Base-by-base conservation (phyloP, 148 eudicot species). In the Cornus florida region DNA sequence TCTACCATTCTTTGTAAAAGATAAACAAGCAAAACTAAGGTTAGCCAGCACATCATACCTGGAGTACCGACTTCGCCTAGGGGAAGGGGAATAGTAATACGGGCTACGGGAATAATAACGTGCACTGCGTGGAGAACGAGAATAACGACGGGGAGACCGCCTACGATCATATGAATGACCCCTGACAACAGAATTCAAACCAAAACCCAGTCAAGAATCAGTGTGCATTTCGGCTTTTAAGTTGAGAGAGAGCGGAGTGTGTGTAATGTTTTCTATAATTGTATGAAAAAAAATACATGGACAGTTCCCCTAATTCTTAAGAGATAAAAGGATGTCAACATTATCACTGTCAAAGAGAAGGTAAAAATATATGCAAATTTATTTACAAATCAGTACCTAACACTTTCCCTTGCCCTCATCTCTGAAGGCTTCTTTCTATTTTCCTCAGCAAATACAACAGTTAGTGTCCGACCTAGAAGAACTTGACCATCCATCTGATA, bases 391-490 rank as follows among this genome's bases (percentile, higher is more conserved):
- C 31, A 24, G 71, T 72, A 93, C 98, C 98, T 91, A 1, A 24
- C 1, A 1, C 88, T 87, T 10, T 95, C 91, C 69, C 92, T 89
- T 70, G 88, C 86, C 83, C 94, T 93, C 98, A 95, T 95, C 78
- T 95, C 96, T 35, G 86, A 79, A 24, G 98, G 98, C 74, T 89
- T 95, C 72, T 95, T 95, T 82, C 98, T 81, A 71, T 91, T 93
- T 84, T 95, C 97, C 89, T 93, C 97, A 2, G 98, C 98, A 90
- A 91, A 95, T 6, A 95, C 94, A 80, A 95, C 98, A 73, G 96
- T 91, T 68, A 95, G 53, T 88, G 93, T 96, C n/a, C 97, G 85
- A 57, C 96, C 98, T 68, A 86, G 92, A 41, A 95, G 87, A 46
- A 85, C 77, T 78, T 90, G 91, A 53, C 98, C 98, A 88, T 95